Percentiles rank a stretch among this genome's conserved stretches.
Conservation (phyloP, 805 yeast genomes). For the Ogataea angusta region DNA sequence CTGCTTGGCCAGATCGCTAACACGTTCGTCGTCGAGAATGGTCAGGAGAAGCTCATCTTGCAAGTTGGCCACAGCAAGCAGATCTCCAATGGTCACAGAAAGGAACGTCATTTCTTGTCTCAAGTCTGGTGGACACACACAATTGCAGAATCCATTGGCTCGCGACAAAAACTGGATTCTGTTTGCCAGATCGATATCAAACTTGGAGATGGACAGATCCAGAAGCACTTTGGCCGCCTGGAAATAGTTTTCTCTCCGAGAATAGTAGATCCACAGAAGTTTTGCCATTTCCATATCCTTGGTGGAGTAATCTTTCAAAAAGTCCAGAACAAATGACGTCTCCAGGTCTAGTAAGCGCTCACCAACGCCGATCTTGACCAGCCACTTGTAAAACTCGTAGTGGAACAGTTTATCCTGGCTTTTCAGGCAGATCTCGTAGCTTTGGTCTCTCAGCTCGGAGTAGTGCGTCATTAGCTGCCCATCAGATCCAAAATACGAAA, state of each 20-base stretch:
- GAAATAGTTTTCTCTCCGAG: constrained; percentile 72
- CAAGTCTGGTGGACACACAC: constrained; percentile 71
- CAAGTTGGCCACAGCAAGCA: constrained; percentile 80
- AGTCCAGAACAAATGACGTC: constrained; percentile 76
- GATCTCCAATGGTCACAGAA: constrained; percentile 67
- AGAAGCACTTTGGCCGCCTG: constrained; percentile 83
- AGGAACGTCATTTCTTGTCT: constrained; percentile 75
- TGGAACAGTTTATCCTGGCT: constrained; percentile 85
- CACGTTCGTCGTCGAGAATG: constrained; percentile 50
- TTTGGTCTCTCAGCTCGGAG: constrained; percentile 60
- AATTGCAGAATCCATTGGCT: constrained; percentile 89
- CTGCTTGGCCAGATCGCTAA: constrained; percentile 45
- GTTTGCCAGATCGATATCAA: constrained; percentile 61
- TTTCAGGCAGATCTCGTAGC: constrained; percentile 71
- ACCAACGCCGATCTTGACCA: constrained; percentile 70
- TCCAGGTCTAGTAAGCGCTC: constrained; percentile 76
- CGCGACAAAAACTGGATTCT: constrained; percentile 87
- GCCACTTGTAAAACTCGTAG: constrained; percentile 90
- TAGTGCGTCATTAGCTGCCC: constrained; percentile 45
- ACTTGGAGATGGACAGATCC: constrained; percentile 69
- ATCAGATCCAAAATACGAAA: constrained; percentile 28
- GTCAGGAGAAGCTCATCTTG: constrained; percentile 63
- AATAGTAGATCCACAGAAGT: constrained; percentile 83
- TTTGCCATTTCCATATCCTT: constrained; percentile 73
- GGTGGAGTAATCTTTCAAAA: constrained; percentile 63